Percentiles rank a stretch among this genome's conserved stretches.
These are phyloP conservation scores for Boletus austroedulis DNA, from an alignment of 1,284 basidiomycete species.

Conservation along the genomic window DNA sequence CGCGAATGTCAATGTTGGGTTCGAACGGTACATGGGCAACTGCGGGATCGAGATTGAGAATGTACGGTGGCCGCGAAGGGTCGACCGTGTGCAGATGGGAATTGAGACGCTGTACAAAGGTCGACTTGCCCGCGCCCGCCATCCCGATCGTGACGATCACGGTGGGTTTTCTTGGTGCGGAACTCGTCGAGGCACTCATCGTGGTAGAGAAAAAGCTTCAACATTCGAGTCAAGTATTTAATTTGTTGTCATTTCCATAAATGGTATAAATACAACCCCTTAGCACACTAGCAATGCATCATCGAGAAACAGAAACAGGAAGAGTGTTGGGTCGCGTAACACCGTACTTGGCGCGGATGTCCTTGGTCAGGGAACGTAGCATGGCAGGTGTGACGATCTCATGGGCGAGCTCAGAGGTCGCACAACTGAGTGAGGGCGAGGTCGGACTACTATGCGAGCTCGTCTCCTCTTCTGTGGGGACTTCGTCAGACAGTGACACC, in stretches of 20 bases:
- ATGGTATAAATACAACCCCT: constrained; percentile 7
- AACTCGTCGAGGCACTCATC: constrained; percentile 18
- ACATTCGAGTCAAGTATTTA: too few relatives aligned
- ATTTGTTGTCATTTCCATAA: constrained; percentile 26
- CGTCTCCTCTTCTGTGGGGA: constrained; percentile 32
- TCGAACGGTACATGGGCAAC: constrained; percentile 89
- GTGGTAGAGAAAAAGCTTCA: too few relatives aligned
- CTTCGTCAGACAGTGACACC: constrained; percentile 35
- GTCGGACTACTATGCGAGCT: constrained; percentile 21
- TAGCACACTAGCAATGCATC: too few relatives aligned
- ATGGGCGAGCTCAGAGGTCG: constrained; percentile 36
- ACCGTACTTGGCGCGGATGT: constrained; percentile 55
- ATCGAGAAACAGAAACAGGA: constrained; percentile 12
- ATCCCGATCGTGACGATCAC: constrained; percentile 90
- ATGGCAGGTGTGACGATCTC: constrained; percentile 61
- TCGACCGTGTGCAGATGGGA: constrained; percentile 69
- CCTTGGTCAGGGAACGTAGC: constrained; percentile 61
- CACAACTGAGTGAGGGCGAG: constrained; percentile 39
- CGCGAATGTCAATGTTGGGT: constrained; percentile 96
- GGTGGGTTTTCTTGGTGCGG: constrained; percentile 56
- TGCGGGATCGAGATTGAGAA: constrained; percentile 97
- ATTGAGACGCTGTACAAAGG: constrained; percentile 92
- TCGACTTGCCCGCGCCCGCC: constrained; percentile 96
- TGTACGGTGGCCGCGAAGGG: constrained; percentile 79
- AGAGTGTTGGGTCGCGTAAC: not conserved